Evolutionary conservation across 1,284 basidiomycete genomes (phyloP).

Genomic region (Marasmius oreades): DNA sequence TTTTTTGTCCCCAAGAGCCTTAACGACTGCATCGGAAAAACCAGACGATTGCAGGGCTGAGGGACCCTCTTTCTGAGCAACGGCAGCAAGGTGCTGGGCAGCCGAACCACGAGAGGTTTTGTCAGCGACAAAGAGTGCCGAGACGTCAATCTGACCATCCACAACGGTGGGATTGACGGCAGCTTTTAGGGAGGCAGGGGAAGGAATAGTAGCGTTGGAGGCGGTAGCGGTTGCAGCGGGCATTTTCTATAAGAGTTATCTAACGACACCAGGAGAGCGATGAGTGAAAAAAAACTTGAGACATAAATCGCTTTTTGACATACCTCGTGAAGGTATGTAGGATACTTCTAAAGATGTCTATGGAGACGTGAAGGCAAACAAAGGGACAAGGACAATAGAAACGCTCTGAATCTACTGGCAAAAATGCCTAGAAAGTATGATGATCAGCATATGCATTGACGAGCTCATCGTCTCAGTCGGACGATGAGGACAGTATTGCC

Average conservation of each 20-base stretch:
- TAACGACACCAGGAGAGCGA: conserved; percentile 19
- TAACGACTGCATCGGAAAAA: conserved; percentile 79
- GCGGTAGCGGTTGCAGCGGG: conserved; percentile 66
- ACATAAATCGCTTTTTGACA: too few species aligned
- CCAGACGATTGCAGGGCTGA: conserved; percentile 74
- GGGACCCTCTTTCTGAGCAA: conserved; percentile 85
- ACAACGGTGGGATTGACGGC: conserved; percentile 46
- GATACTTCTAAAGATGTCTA: conserved; percentile 28
- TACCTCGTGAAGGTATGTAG: conserved; percentile 37
- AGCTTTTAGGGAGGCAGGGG: conserved; percentile 65
- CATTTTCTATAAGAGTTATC: conserved; percentile 54
- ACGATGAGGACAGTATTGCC: conserved; percentile 13
- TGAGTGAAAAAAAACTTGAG: conserved; percentile 1
- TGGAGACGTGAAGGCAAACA: conserved; percentile 34
- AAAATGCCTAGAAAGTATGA: conserved; percentile 33
- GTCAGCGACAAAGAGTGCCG: conserved; percentile 70
- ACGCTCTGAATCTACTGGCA: conserved; percentile 52
- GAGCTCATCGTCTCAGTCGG: conserved; percentile 6
- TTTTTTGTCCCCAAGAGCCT: conserved; percentile 91
- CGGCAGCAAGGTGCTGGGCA: conserved; percentile 66
- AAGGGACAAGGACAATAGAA: conserved; percentile 44
- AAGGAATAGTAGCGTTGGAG: conserved; percentile 40
- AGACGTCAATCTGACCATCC: conserved; percentile 58
- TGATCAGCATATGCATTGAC: conserved; percentile 2
- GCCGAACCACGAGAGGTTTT: conserved; percentile 72